Evolutionary conservation across 495 filamentous ascomycete genomes (phyloP).

Genomic region (Xanthoparmelia taractica): DNA sequence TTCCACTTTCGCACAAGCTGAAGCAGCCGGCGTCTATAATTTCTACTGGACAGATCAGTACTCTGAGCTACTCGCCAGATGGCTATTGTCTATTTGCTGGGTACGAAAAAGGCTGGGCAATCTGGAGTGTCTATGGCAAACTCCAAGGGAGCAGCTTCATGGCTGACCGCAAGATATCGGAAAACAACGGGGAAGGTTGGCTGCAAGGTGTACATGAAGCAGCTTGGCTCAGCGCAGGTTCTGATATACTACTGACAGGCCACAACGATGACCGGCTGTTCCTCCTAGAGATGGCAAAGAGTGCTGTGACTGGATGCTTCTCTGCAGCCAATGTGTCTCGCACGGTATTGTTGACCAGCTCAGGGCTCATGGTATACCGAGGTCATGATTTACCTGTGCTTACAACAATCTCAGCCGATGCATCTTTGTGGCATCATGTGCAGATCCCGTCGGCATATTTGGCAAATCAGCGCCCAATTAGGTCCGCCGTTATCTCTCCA

Average conservation of each 20-base stretch:
- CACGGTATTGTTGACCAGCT: conserved; percentile 78
- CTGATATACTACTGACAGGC: conserved; percentile 68
- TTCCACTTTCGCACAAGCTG: conserved; percentile 79
- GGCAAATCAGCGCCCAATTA: conserved; percentile 85
- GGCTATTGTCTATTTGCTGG: conserved; percentile 95
- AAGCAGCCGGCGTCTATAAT: conserved; percentile 52
- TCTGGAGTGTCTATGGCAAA: conserved; percentile 96
- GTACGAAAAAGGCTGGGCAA: conserved; percentile 87
- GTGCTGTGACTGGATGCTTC: conserved; percentile 82
- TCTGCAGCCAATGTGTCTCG: conserved; percentile 81
- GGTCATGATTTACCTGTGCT: conserved; percentile 87
- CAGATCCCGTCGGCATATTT: conserved; percentile 81
- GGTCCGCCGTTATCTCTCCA: conserved; percentile 71
- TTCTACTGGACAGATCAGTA: conserved; percentile 61
- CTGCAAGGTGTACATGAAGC: conserved; percentile 65
- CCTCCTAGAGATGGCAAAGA: conserved; percentile 85
- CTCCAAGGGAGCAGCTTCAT: conserved; percentile 72
- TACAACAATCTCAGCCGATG: conserved; percentile 85
- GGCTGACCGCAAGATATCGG: conserved; percentile 54
- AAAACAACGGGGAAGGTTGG: conserved; percentile 68
- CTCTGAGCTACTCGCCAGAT: conserved; percentile 84
- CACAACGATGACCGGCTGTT: conserved; percentile 69
- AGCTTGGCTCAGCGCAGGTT: conserved; percentile 81
- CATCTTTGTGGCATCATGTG: conserved; percentile 84
- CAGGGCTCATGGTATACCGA: conserved; percentile 80